Evolutionary conservation across 2,329 filamentous ascomycete species (phyloP).

Genomic region (Boeremia exigua): DNA sequence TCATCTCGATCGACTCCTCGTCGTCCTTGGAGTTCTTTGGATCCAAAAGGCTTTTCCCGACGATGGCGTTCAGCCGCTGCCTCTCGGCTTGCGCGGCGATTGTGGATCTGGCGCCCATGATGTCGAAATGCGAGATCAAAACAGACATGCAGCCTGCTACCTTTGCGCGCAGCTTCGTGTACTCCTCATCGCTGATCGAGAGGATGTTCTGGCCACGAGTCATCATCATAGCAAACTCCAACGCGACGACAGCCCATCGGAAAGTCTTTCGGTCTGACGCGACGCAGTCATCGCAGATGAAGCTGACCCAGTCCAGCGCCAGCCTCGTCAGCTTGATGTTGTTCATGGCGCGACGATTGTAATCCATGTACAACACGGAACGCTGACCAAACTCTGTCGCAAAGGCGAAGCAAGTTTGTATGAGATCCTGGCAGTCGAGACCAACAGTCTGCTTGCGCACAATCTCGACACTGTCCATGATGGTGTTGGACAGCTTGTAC

Average conservation of each 20-base stretch:
- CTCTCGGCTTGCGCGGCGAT: conserved; percentile 93
- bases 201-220: conserved; percentile 92
- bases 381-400: conserved; percentile 98
- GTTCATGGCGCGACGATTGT: conserved; percentile 94
- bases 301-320: conserved; percentile 95
- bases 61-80: conserved; percentile 80
- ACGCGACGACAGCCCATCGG: conserved; percentile 91
- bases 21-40: conserved; percentile 78
- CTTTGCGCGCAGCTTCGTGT: conserved; percentile 79
- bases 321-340: conserved; percentile 93
- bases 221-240: conserved; percentile 98
- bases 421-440: conserved; percentile 89
- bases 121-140: conserved; percentile 97
- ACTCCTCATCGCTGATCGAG: conserved; percentile 88
- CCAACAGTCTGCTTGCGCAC: conserved; percentile 85
- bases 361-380: conserved; percentile 93
- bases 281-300: conserved; percentile 96
- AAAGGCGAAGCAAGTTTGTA: conserved; percentile 97
- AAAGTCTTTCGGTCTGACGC: conserved; percentile 95
- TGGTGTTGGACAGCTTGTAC: conserved; percentile 95
- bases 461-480: conserved; percentile 97
- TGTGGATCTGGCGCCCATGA: conserved; percentile 94
- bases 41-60: conserved; percentile 78
- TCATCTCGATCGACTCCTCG: conserved; percentile 78
- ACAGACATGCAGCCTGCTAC: conserved; percentile 98